These are phyloP conservation scores for Endogone sp. DNA, from an alignment of 192 early-diverging fungal genomes.

Conservation along the genomic window DNA sequence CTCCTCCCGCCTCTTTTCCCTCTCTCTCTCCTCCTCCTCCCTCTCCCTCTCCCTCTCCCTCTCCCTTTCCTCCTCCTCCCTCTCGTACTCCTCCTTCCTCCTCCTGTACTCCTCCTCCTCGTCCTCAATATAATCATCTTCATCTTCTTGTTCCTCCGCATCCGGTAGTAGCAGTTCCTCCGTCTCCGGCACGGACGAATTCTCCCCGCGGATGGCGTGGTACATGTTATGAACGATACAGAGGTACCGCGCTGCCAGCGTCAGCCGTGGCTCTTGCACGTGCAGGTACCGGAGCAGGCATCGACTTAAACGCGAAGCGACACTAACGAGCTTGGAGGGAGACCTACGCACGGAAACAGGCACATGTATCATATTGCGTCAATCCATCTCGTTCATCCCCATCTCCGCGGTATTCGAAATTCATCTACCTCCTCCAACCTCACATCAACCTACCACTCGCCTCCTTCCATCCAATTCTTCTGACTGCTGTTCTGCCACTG, in stretches of 20 bases:
- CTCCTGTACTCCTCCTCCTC: neutral
- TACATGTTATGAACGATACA: slow-evolving; percentile 1
- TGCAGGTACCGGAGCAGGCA: neutral
- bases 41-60: no score
- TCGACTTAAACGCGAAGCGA: neutral
- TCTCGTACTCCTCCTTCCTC: neutral
- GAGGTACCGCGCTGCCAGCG: neutral
- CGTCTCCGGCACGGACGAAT: neutral
- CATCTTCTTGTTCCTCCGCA: neutral
- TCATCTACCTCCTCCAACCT: neutral
- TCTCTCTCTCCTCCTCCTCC: neutral
- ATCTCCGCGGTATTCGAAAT: no score
- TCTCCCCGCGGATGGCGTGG: slow-evolving; percentile 4
- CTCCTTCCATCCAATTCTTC: neutral
- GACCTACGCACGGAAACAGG: neutral
- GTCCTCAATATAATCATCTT: neutral
- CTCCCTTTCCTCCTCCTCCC: neutral
- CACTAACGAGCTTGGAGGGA: neutral
- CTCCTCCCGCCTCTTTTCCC: slow-evolving; percentile 1
- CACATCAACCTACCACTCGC: neutral
- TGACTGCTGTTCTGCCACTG: neutral
- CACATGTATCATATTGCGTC: neutral
- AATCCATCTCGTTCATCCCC: no score
- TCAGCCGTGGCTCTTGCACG: neutral
- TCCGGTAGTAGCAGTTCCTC: neutral